phyloP scores from a whole-genome alignment of 2,329 filamentous ascomycete genomes.

The Triangularia verruculosa region DNA sequence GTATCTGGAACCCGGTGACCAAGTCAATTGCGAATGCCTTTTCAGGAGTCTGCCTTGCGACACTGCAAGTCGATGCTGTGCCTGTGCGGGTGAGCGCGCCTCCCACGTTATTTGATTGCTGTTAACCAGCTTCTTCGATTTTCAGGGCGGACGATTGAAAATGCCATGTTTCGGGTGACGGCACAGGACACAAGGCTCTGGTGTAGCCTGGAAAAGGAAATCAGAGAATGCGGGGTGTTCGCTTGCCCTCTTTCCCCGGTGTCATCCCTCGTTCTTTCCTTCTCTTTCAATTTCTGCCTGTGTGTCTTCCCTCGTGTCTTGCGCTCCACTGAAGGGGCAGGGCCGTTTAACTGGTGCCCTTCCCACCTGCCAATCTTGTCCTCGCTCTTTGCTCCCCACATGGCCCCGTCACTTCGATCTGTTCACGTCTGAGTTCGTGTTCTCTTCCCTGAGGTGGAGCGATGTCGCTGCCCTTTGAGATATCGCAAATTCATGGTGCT shows the following conservation, averaged over 20 bases:
- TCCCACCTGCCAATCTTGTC: not conserved
- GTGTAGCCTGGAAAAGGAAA: not conserved
- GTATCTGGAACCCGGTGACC: not conserved
- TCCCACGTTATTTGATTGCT: not conserved
- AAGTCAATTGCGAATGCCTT: not conserved
- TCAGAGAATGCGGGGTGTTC: not conserved
- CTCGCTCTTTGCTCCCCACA: not conserved
- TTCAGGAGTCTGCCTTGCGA: not conserved
- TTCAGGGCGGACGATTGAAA: not conserved
- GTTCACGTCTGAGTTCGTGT: not conserved
- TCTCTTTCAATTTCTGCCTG: too few species aligned
- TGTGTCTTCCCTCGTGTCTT: not conserved
- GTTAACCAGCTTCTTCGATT: not conserved
- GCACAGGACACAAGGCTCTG: not conserved
- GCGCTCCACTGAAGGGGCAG: not conserved
- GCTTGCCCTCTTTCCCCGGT: not conserved
- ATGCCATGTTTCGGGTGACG: not conserved
- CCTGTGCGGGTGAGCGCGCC: not conserved
- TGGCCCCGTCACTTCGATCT: not conserved
- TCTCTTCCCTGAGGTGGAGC: not conserved
- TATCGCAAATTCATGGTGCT: slow-evolving; percentile 11
- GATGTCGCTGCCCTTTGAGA: slow-evolving; percentile 16
- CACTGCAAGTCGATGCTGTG: not conserved
- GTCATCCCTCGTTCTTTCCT: not conserved
- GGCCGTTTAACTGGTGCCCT: not conserved